Evolutionary conservation across 2,329 filamentous ascomycete genomes (phyloP), one percentile per base, ranked within the genome.

Genomic region (Aspergillus transmontanensis): DNA sequence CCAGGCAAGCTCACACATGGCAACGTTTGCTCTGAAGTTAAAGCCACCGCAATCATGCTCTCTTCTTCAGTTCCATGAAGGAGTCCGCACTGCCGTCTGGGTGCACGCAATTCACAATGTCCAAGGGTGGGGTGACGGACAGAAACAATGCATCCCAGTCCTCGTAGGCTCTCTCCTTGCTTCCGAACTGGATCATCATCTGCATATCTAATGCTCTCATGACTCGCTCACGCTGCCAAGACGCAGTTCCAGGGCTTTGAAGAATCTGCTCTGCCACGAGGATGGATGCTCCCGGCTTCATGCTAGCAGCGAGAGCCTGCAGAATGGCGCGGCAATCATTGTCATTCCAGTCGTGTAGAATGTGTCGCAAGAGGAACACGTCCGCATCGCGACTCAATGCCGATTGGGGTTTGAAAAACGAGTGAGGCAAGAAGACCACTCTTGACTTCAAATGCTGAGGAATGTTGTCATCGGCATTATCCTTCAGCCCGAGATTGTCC

Each of bases 161-260:
- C 9, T 32, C 28, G 16, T 34, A 51, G 16, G 48, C 19, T 19
- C 48, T 51, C 16, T 51, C 48, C 28, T 51, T 51, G 19, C 48
- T 51, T 4, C 48, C 48, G 19, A 51, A 51, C 48, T 51, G 48
- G 28, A 51, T 51, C 48, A 32, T 51, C 48, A 51, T 51, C 48
- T 51, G 48, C 48, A 51, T 51, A 6, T 51, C 48, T n/a, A 51
- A n/a, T 11, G 48, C 48, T 19, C 48, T 32, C 48, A 51, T 51
- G 9, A 51, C 28, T 34, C 48, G 48, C 9, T 51, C 28, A 7
- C 26, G 19, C 28, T 51, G 28, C 48, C 48, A 51, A 4, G 48
- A 12, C 9, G 26, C 48, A 6, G 26, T 2, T 2, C 48, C 48
- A 3, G 48, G 26, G 4, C 9, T 32, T 6, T n/a, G 26, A 12